phyloP scores from a whole-genome alignment of 495 filamentous ascomycete genomes.

The Neurospora sp. region DNA sequence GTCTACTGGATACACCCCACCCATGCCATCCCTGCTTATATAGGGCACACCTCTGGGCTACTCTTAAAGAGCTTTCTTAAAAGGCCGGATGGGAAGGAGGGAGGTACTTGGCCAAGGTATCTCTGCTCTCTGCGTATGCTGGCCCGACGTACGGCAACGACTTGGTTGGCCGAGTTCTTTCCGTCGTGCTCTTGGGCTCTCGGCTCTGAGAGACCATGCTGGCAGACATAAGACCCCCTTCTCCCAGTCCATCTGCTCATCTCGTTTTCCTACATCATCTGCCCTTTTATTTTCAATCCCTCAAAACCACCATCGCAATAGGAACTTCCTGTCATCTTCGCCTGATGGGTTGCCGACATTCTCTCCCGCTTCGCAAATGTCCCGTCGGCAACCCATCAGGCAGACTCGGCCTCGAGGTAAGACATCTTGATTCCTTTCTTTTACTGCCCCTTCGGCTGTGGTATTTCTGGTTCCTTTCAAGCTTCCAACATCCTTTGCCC shows the following conservation, averaged over 20 bases:
- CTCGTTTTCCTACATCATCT: not conserved
- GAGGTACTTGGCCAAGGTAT: not conserved
- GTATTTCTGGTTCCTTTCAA: not conserved
- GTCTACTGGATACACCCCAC: not conserved
- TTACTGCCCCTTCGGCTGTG: not conserved
- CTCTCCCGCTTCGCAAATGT: not conserved
- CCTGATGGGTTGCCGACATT: not conserved
- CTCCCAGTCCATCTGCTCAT: not conserved
- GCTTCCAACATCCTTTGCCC: not conserved
- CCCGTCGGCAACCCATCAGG: not conserved
- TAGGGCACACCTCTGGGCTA: not conserved
- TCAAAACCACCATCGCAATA: not conserved
- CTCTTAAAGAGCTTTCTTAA: not conserved
- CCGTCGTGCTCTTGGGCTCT: not conserved
- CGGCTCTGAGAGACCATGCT: not conserved
- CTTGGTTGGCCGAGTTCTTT: not conserved
- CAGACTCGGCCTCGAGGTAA: not conserved
- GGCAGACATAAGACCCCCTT: not conserved
- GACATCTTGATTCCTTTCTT: not conserved
- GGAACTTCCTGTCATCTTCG: conserved; percentile 23
- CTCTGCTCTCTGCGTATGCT: not conserved
- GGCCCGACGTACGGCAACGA: not conserved
- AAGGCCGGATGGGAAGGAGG: not conserved
- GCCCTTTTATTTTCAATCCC: not conserved
- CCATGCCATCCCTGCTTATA: not conserved